Evolutionary conservation across 2,329 filamentous ascomycete genomes (phyloP).

Genomic region (Falciphora oryzae): DNA sequence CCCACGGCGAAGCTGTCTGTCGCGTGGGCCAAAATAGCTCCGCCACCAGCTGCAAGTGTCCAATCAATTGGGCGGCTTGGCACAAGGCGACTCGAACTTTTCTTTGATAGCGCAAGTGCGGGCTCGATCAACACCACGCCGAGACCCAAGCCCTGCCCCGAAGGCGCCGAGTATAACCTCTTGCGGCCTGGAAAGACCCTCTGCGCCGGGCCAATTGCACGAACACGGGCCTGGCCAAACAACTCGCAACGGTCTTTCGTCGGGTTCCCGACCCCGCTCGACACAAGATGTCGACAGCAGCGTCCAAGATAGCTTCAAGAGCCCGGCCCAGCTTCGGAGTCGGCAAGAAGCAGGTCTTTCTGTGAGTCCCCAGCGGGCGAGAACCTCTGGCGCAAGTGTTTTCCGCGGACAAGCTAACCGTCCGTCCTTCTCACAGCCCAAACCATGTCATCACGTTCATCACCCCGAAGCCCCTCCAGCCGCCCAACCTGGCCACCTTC

Average conservation of each 20-base stretch:
- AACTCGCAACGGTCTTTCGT: background rate
- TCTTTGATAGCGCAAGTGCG: background rate
- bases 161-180: background rate
- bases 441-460: constrained; percentile 76
- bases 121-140: background rate
- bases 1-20: background rate
- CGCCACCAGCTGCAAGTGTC: too few species aligned
- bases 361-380: constrained; percentile 34
- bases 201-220: background rate
- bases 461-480: constrained; percentile 60
- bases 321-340: constrained; percentile 35
- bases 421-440: constrained; percentile 49
- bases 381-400: constrained; percentile 3
- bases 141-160: too few species aligned
- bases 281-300: constrained; percentile 21
- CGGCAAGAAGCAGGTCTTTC: constrained; percentile 48
- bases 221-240: background rate
- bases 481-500: constrained; percentile 82
- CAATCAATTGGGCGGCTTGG: background rate
- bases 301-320: constrained; percentile 29
- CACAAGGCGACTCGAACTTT: background rate
- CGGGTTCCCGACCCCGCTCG: background rate
- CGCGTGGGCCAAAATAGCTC: background rate
- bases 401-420: constrained; percentile 6
- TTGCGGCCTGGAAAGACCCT: background rate